These are phyloP conservation scores for Climacium dendroides DNA, from an alignment of 225 moss, liverwort and hornwort genomes.

Conservation along the genomic window DNA sequence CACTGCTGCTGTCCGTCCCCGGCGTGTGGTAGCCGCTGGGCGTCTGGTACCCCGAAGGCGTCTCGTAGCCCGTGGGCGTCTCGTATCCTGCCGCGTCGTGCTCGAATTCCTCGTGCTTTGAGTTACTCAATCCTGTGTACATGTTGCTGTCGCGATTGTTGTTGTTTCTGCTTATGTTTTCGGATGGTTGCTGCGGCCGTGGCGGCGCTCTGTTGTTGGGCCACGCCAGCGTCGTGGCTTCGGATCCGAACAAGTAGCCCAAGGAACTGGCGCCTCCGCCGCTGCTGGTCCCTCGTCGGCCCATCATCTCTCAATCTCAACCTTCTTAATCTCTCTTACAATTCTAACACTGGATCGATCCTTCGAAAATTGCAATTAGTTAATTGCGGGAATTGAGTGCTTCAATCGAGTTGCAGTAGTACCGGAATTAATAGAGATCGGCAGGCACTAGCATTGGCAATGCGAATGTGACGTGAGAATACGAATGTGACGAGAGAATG, in stretches of 20 bases:
- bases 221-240: neutral
- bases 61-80: neutral
- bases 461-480: neutral
- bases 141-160: neutral
- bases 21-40: constrained; percentile 3
- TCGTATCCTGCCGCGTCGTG: neutral
- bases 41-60: neutral
- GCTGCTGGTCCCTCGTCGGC: constrained; percentile 20
- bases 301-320: neutral
- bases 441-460: neutral
- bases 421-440: neutral
- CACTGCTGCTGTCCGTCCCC: neutral
- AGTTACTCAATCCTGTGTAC: neutral
- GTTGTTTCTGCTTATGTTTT: neutral
- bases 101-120: neutral
- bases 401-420: neutral
- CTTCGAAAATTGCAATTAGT: no score
- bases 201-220: constrained; percentile 25
- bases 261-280: constrained; percentile 39
- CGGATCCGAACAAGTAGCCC: constrained; percentile 41
- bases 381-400: neutral
- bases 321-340: no score
- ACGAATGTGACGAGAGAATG: neutral
- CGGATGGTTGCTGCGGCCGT: neutral
- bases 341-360: neutral